Evolutionary conservation across 2,329 filamentous ascomycete species (phyloP).

Genomic region (Claviceps digitariae): DNA sequence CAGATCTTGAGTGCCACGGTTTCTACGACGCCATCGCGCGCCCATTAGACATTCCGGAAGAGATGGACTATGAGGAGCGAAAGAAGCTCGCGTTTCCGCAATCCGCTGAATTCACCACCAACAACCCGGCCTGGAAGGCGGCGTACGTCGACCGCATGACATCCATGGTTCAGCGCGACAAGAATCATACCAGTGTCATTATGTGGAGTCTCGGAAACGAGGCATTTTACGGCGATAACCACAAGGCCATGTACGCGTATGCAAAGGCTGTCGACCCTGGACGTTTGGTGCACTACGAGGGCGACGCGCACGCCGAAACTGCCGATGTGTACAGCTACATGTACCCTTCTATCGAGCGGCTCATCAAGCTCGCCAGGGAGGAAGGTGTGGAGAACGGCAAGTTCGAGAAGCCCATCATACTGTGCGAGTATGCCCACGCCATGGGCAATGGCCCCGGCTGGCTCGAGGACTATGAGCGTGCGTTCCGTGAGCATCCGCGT

Average conservation of each 20-base stretch:
- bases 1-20: conserved; percentile 40
- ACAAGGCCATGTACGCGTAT: conserved; percentile 53
- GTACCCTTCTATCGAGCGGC: conserved; percentile 43
- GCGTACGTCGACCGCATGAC: conserved; percentile 55
- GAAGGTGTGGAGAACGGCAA: conserved; percentile 30
- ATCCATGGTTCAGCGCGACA: conserved; percentile 53
- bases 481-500: conserved; percentile 45
- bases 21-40: conserved; percentile 36
- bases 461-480: conserved; percentile 52
- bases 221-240: conserved; percentile 57
- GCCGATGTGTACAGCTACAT: conserved; percentile 57
- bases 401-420: conserved; percentile 43
- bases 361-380: conserved; percentile 31
- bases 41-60: conserved; percentile 38
- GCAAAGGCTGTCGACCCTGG: conserved; percentile 43
- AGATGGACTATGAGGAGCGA: conserved; percentile 45
- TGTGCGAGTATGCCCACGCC: conserved; percentile 46
- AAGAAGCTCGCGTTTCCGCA: conserved; percentile 40
- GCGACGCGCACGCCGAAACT: conserved; percentile 42
- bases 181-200: conserved; percentile 57
- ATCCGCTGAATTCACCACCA: conserved; percentile 44
- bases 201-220: conserved; percentile 66
- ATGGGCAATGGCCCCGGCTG: conserved; percentile 66
- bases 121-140: conserved; percentile 46
- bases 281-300: conserved; percentile 53